Evolutionary conservation across 257 asterid genomes (phyloP).

Genomic region (Lantana camara): DNA sequence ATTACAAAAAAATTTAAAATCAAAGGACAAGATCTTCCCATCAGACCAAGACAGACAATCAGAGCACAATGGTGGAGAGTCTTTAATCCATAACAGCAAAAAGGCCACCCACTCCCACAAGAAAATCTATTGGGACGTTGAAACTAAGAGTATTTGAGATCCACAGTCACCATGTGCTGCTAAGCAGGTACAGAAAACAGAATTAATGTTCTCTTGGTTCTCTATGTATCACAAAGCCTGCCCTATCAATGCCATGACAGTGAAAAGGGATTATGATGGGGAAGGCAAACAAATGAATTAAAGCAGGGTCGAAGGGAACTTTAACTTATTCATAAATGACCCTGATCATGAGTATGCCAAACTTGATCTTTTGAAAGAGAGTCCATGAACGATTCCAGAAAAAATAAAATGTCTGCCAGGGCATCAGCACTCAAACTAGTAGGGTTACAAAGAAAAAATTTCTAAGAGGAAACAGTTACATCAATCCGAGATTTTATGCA

Average conservation of each 20-base stretch:
- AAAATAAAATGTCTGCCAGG: neutral
- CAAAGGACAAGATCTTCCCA: neutral
- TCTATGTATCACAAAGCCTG: neutral
- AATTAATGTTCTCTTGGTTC: neutral
- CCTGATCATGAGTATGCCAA: neutral
- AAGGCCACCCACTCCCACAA: constrained; percentile 2
- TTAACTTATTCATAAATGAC: neutral
- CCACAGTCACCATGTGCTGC: constrained; percentile 15
- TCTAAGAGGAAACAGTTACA: neutral
- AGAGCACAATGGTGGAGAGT: neutral
- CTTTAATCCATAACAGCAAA: constrained; percentile 4
- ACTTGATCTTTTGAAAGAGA: neutral
- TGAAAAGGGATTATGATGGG: neutral
- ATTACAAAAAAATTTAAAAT: neutral
- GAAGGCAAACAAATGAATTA: neutral
- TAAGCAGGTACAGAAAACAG: neutral
- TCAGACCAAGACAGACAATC: neutral
- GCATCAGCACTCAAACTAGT: neutral
- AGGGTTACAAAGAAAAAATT: neutral
- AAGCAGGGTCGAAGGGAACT: neutral
- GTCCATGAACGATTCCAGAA: neutral
- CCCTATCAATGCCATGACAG: neutral
- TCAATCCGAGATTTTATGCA: constrained; percentile 3
- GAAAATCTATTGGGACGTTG: neutral
- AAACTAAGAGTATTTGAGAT: constrained; percentile 19